Evolutionary conservation across 2,329 filamentous ascomycete species (phyloP), one percentile per base, ranked within the genome.

Genomic region (Fusarium torulosum): DNA sequence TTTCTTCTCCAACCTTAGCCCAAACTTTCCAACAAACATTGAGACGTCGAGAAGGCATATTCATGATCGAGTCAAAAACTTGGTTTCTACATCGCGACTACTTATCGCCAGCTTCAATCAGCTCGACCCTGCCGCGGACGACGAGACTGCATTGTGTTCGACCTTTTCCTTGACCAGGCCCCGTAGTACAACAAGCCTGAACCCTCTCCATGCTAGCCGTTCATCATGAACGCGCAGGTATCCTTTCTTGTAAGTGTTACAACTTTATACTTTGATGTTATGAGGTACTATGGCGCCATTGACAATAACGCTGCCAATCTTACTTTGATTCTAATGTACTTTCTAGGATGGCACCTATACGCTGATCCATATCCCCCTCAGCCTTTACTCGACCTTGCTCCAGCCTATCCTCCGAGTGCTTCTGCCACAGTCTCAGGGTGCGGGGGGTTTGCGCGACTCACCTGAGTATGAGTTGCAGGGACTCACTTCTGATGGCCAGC

Each of bases 321-420:
- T 56, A 13, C n/a, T 75, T 49, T 78, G 69, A 78, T 75, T 73
- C 57, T 70, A 77, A 81, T 64, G 70, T 56, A 72, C 71, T 25
- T 54, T 74, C 60, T 81, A 98, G 96, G 91, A 97, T 74, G 93
- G 93, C 70, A 90, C 90, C 66, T 88, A 97, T 73, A 93, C 90
- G 74, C 85, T 99, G 63, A 93, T 98, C 74, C 94, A 97, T 78
- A 94, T 98, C 59, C 94, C 95, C 2, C 82, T 96, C 63, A 83
- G 90, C 54, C 85, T 96, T 46, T 91, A 97, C 78, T 83, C 90
- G 7, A 86, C 85, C 67, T 93, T 97, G 72, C 82, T 97, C 17
- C 93, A 96, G 75, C 90, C 94, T 3, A 94, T 98, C 68, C 84
- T 97, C n/a, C 89, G 90, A 70, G 85, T 97, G 38, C 86, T 98